A percentile compares a stretch with the other conserved stretches of the same genome.
Conservation (phyloP, 345 rosid species). For the Adansonia digitata region DNA sequence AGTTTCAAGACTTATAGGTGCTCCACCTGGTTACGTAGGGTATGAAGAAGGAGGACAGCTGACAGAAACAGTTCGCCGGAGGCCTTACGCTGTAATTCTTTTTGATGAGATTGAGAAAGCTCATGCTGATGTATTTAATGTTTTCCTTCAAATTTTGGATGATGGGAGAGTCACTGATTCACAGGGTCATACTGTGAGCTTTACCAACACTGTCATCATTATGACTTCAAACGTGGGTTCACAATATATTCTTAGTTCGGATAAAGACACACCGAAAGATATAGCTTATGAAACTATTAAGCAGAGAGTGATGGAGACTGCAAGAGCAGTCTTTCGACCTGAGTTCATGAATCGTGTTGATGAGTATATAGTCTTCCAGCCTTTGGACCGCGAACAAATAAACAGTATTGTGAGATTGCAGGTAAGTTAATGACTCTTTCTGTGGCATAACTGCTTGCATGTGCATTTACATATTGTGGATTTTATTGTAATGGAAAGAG, state of each 20-base stretch:
- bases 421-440: slow-evolving; percentile 37
- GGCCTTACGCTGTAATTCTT: slow-evolving; percentile 94
- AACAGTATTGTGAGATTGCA: slow-evolving; percentile 78
- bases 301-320: slow-evolving; percentile 86
- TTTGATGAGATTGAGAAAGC: slow-evolving; percentile 99
- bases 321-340: slow-evolving; percentile 92
- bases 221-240: slow-evolving; percentile 18
- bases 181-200: slow-evolving; percentile 69
- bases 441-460: neutral
- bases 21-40: slow-evolving; percentile 99
- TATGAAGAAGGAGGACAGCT: slow-evolving; percentile 98
- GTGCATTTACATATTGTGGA: no score
- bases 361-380: slow-evolving; percentile 98
- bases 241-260: slow-evolving; percentile 56
- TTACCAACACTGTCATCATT: slow-evolving; percentile 18
- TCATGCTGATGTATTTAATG: slow-evolving; percentile 86
- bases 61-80: slow-evolving; percentile 84
- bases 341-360: slow-evolving; percentile 98
- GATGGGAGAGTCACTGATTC: slow-evolving; percentile 99
- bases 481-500: no score
- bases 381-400: slow-evolving; percentile 78
- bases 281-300: slow-evolving; percentile 70
- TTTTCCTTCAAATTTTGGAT: slow-evolving; percentile 93
- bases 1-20: slow-evolving; percentile 93
- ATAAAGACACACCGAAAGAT: slow-evolving; percentile 55